These are phyloP conservation scores for Backusella westeae DNA, from an alignment of 192 early-diverging fungal species.

Conservation along the genomic window DNA sequence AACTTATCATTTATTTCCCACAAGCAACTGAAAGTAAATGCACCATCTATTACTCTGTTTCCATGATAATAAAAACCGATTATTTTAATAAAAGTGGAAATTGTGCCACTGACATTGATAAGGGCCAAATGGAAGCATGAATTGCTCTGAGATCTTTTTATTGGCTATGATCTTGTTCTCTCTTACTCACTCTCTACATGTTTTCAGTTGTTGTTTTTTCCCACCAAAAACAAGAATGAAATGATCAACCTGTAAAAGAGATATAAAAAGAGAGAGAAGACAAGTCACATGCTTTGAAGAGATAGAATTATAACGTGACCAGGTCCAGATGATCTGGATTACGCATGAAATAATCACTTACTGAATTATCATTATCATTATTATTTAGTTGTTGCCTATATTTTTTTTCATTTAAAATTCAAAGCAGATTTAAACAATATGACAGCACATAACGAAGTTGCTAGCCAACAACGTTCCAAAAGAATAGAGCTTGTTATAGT, in stretches of 20 bases:
- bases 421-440: neutral
- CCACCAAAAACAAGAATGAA: neutral
- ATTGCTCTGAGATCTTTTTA: too few species aligned
- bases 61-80: too few species aligned
- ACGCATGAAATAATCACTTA: neutral
- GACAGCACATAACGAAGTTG: neutral
- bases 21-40: too few species aligned
- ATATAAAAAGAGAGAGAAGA: neutral
- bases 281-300: neutral
- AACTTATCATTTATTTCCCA: too few species aligned
- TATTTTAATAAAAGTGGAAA: too few species aligned
- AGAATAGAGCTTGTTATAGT: constrained; percentile 49
- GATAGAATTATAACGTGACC: neutral
- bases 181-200: too few species aligned
- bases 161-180: neutral
- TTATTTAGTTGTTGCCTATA: too few species aligned
- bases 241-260: neutral
- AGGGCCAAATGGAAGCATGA: too few species aligned
- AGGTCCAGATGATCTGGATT: neutral
- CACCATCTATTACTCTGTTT: too few species aligned
- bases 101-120: too few species aligned
- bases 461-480: constrained; percentile 13
- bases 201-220: neutral
- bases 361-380: too few species aligned
- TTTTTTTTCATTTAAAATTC: too few species aligned